phyloP scores from a whole-genome alignment of 441 rosid species.

The Gossypium gossypioides region DNA sequence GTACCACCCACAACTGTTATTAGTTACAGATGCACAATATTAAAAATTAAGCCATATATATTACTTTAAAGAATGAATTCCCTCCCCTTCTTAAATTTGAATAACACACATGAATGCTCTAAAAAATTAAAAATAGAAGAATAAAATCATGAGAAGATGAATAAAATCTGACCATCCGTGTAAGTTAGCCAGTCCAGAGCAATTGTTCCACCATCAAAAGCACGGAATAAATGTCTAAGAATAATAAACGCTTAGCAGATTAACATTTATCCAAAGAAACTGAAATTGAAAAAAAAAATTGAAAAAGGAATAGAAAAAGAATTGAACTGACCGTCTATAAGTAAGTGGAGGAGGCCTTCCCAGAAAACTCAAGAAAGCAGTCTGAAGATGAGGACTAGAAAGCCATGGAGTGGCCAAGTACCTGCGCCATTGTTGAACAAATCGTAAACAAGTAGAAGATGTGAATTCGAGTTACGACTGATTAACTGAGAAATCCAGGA shows the following conservation, averaged over 20 bases:
- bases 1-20: slow-evolving; percentile 32
- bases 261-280: background rate
- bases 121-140: background rate
- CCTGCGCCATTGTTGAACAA: slow-evolving; percentile 21
- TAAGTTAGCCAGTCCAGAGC: slow-evolving; percentile 74
- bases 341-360: slow-evolving; percentile 58
- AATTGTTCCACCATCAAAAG: slow-evolving; percentile 76
- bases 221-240: slow-evolving; percentile 42
- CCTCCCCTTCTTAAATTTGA: background rate
- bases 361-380: slow-evolving; percentile 46
- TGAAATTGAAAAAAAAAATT: background rate
- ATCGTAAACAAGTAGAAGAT: background rate
- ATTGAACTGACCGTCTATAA: slow-evolving; percentile 25
- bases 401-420: slow-evolving; percentile 76
- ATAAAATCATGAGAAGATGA: background rate
- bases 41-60: background rate
- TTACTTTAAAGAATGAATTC: background rate
- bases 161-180: slow-evolving; percentile 39
- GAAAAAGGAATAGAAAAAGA: background rate
- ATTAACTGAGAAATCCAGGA: background rate
- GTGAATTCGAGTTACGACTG: background rate
- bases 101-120: background rate
- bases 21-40: background rate
- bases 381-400: slow-evolving; percentile 78
- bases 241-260: background rate